These are phyloP conservation scores for Tylopilus rubrobrunneus DNA, from an alignment of 768 basidiomycete species.

Conservation along the genomic window DNA sequence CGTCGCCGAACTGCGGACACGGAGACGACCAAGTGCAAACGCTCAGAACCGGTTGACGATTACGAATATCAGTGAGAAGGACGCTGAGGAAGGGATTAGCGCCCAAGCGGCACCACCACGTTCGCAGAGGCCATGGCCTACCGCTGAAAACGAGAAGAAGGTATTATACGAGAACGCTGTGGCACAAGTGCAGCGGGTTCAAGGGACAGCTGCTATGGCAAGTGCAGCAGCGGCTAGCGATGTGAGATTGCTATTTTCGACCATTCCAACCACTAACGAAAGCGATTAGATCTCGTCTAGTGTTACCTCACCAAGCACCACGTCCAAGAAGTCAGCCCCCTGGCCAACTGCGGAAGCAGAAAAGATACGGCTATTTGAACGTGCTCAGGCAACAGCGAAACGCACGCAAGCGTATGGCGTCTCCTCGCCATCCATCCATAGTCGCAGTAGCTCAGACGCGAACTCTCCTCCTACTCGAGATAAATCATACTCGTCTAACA, in stretches of 20 bases:
- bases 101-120: conserved; percentile 15
- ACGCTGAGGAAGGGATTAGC: conserved; percentile 34
- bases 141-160: conserved; percentile 47
- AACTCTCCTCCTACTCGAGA: conserved; percentile 17
- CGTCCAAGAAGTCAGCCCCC: conserved; percentile 16
- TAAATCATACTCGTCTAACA: conserved; percentile 11
- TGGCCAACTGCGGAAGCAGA: conserved; percentile 78
- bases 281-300: conserved; percentile 4
- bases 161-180: conserved; percentile 37
- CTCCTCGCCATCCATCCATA: conserved; percentile 22
- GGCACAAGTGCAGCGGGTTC: conserved; percentile 36
- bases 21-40: conserved; percentile 31
- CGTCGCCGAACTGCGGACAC: conserved; percentile 12
- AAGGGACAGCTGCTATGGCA: conserved; percentile 30
- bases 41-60: conserved; percentile 38
- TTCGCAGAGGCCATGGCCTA: conserved; percentile 19
- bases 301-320: background rate
- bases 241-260: conserved; percentile 15
- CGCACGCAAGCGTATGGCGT: conserved; percentile 47
- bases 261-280: conserved; percentile 3
- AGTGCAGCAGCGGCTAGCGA: conserved; percentile 25
- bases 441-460: conserved; percentile 28
- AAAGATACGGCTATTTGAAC: conserved; percentile 64
- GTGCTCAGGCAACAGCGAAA: conserved; percentile 64
- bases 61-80: conserved; percentile 38